Conservation (phyloP, 2,329 filamentous ascomycete genomes). For the Pseudopyrenochaeta lycopersici region DNA sequence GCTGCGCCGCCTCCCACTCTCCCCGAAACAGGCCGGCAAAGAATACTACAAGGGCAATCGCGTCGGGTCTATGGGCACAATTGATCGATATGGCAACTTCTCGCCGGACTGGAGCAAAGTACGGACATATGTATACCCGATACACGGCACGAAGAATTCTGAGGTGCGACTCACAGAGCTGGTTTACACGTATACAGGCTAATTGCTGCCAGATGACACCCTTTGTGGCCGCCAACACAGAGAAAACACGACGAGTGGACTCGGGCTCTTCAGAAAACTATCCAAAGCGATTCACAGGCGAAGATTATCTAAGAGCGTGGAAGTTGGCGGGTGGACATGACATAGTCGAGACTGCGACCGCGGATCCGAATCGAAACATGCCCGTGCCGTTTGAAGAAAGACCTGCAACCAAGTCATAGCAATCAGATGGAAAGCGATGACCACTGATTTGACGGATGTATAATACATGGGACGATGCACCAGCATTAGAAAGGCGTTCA, state of each 20-base stretch:
- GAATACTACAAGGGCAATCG: conserved; percentile 98
- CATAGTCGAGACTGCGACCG: conserved; percentile 18
- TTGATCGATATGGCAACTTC: conserved; percentile 86
- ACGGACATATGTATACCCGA: conserved; percentile 86
- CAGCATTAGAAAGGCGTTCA: conserved; percentile 1
- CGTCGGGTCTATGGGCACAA: conserved; percentile 84
- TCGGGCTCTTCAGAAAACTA: conserved; percentile 22
- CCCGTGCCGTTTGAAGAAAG: conserved; percentile 38
- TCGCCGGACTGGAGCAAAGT: conserved; percentile 86
- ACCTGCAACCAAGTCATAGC: conserved; percentile 19
- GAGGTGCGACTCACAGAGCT: conserved; percentile 25
- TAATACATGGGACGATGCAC: background rate
- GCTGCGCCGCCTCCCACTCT: conserved; percentile 80
- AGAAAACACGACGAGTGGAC: conserved; percentile 40
- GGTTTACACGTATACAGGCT: conserved; percentile 1
- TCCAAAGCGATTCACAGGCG: conserved; percentile 38
- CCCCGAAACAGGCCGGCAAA: conserved; percentile 90
- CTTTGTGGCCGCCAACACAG: conserved; percentile 73
- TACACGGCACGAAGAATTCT: conserved; percentile 65
- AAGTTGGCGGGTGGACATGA: conserved; percentile 44
- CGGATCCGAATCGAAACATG: conserved; percentile 23
- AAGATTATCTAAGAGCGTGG: conserved; percentile 46
- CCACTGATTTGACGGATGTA: background rate
- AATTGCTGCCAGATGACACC: conserved; percentile 71
- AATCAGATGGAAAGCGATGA: background rate